Percentiles rank a stretch among this genome's conserved stretches.
Conservation (phyloP, 805 yeast genomes). For the Candida caryicola region DNA sequence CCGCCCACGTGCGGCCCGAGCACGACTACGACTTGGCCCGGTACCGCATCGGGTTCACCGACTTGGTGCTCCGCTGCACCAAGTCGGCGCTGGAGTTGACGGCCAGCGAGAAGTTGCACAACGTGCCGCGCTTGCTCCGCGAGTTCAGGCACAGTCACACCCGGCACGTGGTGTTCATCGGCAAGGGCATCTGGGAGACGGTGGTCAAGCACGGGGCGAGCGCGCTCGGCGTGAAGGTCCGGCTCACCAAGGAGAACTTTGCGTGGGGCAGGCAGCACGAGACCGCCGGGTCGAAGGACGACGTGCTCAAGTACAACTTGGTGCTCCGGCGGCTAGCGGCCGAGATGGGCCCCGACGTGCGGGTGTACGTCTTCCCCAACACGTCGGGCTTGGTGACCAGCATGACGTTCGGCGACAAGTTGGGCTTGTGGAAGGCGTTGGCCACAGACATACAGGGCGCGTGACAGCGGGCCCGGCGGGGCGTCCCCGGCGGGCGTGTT, state of each 20-base stretch:
- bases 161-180: conserved; percentile 53
- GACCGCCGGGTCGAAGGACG: conserved; percentile 1
- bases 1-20: conserved; percentile 20
- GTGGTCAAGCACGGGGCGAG: conserved; percentile 37
- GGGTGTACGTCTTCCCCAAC: conserved; percentile 61
- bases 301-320: conserved; percentile 4
- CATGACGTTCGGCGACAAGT: conserved; percentile 44
- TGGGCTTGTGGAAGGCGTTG: conserved; percentile 48
- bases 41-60: conserved; percentile 65
- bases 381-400: conserved; percentile 69
- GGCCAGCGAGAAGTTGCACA: conserved; percentile 48
- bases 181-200: conserved; percentile 74
- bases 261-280: conserved; percentile 50
- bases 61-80: conserved; percentile 64
- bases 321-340: conserved; percentile 17
- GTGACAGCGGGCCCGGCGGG: not conserved
- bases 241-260: conserved; percentile 34
- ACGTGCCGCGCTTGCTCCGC: conserved; percentile 50
- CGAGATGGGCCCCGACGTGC: conserved; percentile 15
- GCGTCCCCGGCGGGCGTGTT: not conserved
- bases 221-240: conserved; percentile 23
- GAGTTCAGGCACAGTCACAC: conserved; percentile 43
- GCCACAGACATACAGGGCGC: conserved; percentile 16
- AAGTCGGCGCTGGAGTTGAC: conserved; percentile 54
- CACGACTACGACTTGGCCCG: conserved; percentile 44